A percentile compares a stretch with the other conserved stretches of the same genome.
phyloP scores from a whole-genome alignment of 2,329 filamentous ascomycete genomes.

The Trichoderma arundinaceum region DNA sequence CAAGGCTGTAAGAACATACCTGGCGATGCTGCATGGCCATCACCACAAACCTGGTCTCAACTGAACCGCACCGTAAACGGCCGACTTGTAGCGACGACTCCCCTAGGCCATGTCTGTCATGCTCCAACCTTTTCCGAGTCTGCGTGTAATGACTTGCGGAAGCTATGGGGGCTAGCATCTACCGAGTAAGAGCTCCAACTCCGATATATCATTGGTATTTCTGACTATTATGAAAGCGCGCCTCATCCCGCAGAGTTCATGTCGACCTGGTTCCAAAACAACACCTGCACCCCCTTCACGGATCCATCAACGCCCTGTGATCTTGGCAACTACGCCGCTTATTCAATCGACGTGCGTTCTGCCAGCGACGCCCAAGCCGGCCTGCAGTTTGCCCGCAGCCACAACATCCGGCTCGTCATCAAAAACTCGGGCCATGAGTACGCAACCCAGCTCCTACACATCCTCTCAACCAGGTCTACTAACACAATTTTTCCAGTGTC shows the following conservation, averaged over 20 bases:
- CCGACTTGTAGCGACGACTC: conserved; percentile 56
- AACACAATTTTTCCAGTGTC: not conserved
- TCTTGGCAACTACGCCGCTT: conserved; percentile 48
- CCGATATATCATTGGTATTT: too few relatives aligned
- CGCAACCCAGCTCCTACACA: too few relatives aligned
- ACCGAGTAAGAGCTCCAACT: too few relatives aligned
- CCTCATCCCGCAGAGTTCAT: conserved; percentile 31
- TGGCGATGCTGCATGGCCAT: conserved; percentile 60
- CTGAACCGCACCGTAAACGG: conserved; percentile 60
- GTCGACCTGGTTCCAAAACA: conserved; percentile 37
- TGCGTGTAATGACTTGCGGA: too few relatives aligned
- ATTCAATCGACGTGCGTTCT: conserved; percentile 43
- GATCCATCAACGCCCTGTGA: conserved; percentile 47
- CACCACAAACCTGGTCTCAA: conserved; percentile 49
- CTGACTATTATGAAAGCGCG: too few relatives aligned
- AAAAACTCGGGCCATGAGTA: conserved; percentile 42
- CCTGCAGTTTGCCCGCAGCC: conserved; percentile 45
- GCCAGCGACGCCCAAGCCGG: conserved; percentile 41
- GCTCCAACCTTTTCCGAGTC: conserved; percentile 10
- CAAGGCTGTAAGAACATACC: conserved; percentile 49
- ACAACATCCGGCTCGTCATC: conserved; percentile 41
- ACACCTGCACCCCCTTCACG: conserved; percentile 43
- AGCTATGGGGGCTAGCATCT: too few relatives aligned
- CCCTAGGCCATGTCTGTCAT: conserved; percentile 59
- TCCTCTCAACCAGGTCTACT: too few relatives aligned